Evolutionary conservation across 1,284 basidiomycete species (phyloP).

Genomic region (Pseudozyma flocculosa): DNA sequence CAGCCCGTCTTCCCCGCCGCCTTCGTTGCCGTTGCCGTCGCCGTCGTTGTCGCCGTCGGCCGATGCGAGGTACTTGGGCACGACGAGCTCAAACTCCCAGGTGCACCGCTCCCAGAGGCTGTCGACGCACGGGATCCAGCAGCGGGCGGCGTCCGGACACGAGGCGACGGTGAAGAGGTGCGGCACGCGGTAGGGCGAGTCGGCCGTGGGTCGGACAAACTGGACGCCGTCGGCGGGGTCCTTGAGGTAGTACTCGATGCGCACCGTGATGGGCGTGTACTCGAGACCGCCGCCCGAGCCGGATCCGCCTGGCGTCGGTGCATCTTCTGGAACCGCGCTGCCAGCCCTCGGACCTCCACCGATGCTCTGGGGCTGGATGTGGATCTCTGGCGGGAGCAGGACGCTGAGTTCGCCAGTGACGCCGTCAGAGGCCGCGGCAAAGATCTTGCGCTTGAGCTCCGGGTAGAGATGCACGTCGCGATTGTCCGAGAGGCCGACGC

Average conservation of each 20-base stretch:
- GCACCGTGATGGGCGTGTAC: constrained; percentile 74
- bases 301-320: constrained; percentile 26
- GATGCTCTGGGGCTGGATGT: constrained; percentile 16
- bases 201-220: constrained; percentile 76
- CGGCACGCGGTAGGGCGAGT: constrained; percentile 76
- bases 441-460: constrained; percentile 88
- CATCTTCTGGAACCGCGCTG: constrained; percentile 21
- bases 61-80: constrained; percentile 67
- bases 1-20: constrained; percentile 3
- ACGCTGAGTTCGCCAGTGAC: constrained; percentile 94
- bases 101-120: constrained; percentile 94
- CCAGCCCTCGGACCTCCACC: constrained; percentile 12
- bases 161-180: constrained; percentile 89
- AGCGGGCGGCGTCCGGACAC: constrained; percentile 83
- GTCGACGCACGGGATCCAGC: constrained; percentile 97
- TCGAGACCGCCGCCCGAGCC: constrained; percentile 60
- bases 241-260: constrained; percentile 75
- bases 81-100: constrained; percentile 97
- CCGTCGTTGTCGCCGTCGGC: constrained; percentile 22
- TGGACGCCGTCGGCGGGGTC: constrained; percentile 83
- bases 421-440: constrained; percentile 81
- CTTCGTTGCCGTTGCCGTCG: constrained; percentile 2
- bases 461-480: constrained; percentile 84
- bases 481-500: constrained; percentile 67
- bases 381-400: constrained; percentile 72